Conservation (phyloP, 1,139 yeast species). For the Taphrina pruni region DNA sequence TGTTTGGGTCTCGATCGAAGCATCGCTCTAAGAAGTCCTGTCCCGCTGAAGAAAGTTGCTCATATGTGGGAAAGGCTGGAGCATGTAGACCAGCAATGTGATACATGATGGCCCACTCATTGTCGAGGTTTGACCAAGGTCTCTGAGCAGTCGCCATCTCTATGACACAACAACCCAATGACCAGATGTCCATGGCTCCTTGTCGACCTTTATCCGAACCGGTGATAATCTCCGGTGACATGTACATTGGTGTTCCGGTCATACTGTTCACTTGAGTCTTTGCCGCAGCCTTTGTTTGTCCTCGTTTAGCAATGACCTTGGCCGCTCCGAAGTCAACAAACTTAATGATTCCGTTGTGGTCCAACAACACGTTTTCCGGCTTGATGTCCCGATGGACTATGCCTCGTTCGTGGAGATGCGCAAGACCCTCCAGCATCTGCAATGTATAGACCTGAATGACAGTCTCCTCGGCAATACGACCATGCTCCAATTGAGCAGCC, state of each 20-base stretch:
- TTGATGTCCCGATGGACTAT: conserved; percentile 95
- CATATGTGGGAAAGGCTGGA: conserved; percentile 81
- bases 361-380: conserved; percentile 88
- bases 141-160: conserved; percentile 79
- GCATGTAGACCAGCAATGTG: conserved; percentile 95
- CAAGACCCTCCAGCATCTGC: conserved; percentile 93
- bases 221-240: conserved; percentile 96
- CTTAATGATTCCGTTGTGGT: conserved; percentile 71
- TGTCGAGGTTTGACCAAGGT: conserved; percentile 79
- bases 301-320: conserved; percentile 75
- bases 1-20: conserved; percentile 79
- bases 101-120: conserved; percentile 98
- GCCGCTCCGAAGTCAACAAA: conserved; percentile 84
- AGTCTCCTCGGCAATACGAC: conserved; percentile 92
- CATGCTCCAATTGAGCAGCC: conserved; percentile 81
- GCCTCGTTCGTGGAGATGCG: conserved; percentile 93
- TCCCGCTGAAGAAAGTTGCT: conserved; percentile 79
- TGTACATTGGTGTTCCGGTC: conserved; percentile 99
- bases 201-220: conserved; percentile 70
- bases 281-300: conserved; percentile 46
- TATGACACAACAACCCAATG: conserved; percentile 91
- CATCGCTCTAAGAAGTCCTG: conserved; percentile 73
- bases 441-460: conserved; percentile 88
- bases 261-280: conserved; percentile 58
- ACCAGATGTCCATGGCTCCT: conserved; percentile 69